Percentiles rank a stretch among this genome's conserved stretches.
Conservation (phyloP, 1,139 yeast species). For the Pneumocystis oryctolagi region DNA sequence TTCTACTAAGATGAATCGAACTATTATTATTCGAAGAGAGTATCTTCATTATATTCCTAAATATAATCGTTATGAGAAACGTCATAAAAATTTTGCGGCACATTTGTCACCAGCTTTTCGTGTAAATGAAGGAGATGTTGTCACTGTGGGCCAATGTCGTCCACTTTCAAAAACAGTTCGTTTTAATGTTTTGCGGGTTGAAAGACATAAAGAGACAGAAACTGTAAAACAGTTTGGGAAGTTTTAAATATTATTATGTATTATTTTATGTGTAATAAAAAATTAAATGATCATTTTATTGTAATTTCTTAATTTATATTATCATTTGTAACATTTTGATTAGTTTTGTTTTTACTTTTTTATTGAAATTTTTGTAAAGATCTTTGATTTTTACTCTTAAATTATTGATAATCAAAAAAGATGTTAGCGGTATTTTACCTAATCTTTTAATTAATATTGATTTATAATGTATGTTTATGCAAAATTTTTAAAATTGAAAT, state of each 20-base stretch:
- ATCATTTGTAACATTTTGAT: background rate
- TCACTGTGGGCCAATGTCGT: constrained; percentile 99
- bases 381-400: constrained; percentile 1
- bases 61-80: constrained; percentile 99
- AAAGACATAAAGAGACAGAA: constrained; percentile 65
- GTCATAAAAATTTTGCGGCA: constrained; percentile 99
- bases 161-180: constrained; percentile 99
- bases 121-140: constrained; percentile 96
- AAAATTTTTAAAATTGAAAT: background rate
- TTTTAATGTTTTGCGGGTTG: constrained; percentile 94
- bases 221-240: constrained; percentile 77
- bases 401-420: background rate
- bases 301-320: background rate
- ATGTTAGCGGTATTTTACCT: constrained; percentile 12
- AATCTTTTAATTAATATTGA: constrained; percentile 12
- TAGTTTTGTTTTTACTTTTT: background rate
- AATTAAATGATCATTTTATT: constrained; percentile 4
- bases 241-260: constrained; percentile 38
- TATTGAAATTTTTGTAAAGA: background rate
- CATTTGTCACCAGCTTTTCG: constrained; percentile 99
- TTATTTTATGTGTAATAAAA: constrained; percentile 5
- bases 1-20: constrained; percentile 99
- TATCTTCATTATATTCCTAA: constrained; percentile 99
- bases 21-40: constrained; percentile 98
- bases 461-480: background rate